These are phyloP conservation scores for Mucor saturninus DNA, from an alignment of 371 early-diverging fungal genomes.

Conservation along the genomic window DNA sequence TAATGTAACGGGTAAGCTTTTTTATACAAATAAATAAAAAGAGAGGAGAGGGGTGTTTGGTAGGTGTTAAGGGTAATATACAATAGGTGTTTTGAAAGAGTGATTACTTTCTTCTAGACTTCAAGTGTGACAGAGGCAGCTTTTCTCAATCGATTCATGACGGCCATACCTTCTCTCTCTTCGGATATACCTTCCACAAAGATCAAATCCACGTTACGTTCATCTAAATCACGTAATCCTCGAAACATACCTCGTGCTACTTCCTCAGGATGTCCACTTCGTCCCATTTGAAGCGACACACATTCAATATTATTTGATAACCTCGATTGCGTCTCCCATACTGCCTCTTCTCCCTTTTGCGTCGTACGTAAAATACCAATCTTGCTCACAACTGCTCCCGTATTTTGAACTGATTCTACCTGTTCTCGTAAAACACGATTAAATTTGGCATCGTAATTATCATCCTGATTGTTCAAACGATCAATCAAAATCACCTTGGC, in stretches of 20 bases:
- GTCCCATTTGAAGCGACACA: constrained; percentile 46
- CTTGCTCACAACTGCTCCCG: constrained; percentile 28
- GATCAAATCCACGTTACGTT: constrained; percentile 72
- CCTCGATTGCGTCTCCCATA: constrained; percentile 27
- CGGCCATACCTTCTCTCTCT: constrained; percentile 88
- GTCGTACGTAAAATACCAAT: constrained; percentile 39
- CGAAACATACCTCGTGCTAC: constrained; percentile 86
- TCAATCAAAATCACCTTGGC: constrained; percentile 86
- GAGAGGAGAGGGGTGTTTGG: not conserved
- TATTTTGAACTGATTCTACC: constrained; percentile 15
- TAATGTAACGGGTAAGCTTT: not conserved
- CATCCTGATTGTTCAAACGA: constrained; percentile 11
- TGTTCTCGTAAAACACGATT: constrained; percentile 31
- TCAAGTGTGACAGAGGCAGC: constrained; percentile 76
- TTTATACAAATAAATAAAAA: not conserved
- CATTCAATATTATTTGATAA: constrained; percentile 26
- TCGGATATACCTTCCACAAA: constrained; percentile 90
- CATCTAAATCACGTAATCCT: constrained; percentile 85
- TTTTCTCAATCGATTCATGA: constrained; percentile 97
- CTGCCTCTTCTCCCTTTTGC: constrained; percentile 20
- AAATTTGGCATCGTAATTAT: constrained; percentile 19
- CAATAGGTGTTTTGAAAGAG: not conserved
- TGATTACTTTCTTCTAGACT: constrained; percentile 10
- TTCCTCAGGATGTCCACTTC: constrained; percentile 58
- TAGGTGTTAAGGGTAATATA: not conserved